Percentiles rank a stretch among this genome's conserved stretches.
Conservation (phyloP, 2,329 filamentous ascomycete species). For the Neonectria magnoliae region DNA sequence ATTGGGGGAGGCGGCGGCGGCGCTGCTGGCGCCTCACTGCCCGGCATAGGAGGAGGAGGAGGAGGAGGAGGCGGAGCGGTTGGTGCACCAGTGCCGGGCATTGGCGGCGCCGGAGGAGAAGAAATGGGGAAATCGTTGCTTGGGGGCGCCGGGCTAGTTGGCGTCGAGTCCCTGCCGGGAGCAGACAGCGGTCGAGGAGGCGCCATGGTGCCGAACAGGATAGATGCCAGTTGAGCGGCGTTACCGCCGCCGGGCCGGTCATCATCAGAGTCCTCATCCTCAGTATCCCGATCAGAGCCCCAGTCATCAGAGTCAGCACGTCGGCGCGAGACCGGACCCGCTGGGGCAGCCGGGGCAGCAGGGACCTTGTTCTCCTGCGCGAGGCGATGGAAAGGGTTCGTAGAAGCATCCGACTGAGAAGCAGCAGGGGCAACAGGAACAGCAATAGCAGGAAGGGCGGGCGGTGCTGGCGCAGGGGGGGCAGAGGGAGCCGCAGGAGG, state of each 20-base stretch:
- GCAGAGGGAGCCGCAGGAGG: slow-evolving; percentile 54
- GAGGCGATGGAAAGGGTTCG: slow-evolving; percentile 94
- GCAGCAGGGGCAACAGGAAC: slow-evolving; percentile 49
- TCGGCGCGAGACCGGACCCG: slow-evolving; percentile 63
- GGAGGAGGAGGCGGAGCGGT: slow-evolving; percentile 46
- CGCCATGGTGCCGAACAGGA: slow-evolving; percentile 96
- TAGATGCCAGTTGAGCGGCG: slow-evolving; percentile 91
- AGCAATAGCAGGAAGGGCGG: slow-evolving; percentile 48
- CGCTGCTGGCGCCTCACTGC: slow-evolving; percentile 37
- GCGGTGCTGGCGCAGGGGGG: slow-evolving; percentile 54
- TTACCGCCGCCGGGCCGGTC: slow-evolving; percentile 82
- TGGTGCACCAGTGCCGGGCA: slow-evolving; percentile 44
- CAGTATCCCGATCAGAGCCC: slow-evolving; percentile 76
- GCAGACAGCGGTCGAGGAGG: slow-evolving; percentile 89
- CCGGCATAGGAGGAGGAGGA: slow-evolving; percentile 44
- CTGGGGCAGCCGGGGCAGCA: slow-evolving; percentile 56
- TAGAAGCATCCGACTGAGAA: slow-evolving; percentile 71
- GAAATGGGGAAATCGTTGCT: slow-evolving; percentile 54
- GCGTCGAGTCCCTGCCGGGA: slow-evolving; percentile 73
- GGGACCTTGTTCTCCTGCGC: slow-evolving; percentile 69
- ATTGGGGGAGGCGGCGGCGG: slow-evolving; percentile 48
- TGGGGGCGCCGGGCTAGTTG: slow-evolving; percentile 50
- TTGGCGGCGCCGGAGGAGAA: slow-evolving; percentile 50
- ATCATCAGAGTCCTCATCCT: slow-evolving; percentile 68
- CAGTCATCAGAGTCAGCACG: slow-evolving; percentile 75